These are phyloP conservation scores for Gaeumannomyces sp. DNA, from an alignment of 2,329 filamentous ascomycete genomes.

Conservation along the genomic window DNA sequence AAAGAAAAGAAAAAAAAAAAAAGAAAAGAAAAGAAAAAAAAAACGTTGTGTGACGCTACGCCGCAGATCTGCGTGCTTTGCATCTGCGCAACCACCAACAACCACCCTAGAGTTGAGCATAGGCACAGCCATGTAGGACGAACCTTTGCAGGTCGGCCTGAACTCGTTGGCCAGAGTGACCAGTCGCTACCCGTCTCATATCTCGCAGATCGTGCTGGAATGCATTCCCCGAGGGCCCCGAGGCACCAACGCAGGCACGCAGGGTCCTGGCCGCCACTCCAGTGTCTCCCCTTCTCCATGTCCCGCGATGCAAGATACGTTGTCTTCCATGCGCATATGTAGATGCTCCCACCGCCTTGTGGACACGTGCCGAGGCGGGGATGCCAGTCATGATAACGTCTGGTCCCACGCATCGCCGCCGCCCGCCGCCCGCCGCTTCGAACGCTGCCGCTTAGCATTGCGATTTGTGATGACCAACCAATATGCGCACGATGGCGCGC, in stretches of 20 bases:
- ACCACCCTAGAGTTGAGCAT: background rate
- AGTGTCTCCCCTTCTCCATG: too few species aligned
- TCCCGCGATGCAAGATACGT: background rate
- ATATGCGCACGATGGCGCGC: background rate
- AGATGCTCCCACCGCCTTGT: background rate
- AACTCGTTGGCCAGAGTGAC: too few species aligned
- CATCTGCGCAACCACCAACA: background rate
- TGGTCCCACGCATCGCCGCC: too few species aligned
- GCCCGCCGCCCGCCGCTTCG: background rate
- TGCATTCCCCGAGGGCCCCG: too few species aligned
- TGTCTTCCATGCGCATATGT: background rate
- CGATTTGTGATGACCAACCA: background rate
- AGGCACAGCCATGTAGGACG: background rate
- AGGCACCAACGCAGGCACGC: background rate
- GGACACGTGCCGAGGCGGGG: background rate
- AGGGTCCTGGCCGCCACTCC: background rate
- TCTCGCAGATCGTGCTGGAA: background rate
- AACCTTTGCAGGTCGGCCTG: background rate
- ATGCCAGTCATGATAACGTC: background rate
- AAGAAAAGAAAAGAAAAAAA: too few species aligned
- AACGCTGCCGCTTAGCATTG: background rate
- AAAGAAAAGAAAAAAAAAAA: background rate
- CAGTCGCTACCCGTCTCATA: background rate
- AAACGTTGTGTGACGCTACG: background rate
- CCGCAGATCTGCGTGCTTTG: background rate